A percentile compares a stretch with the other conserved stretches of the same genome.
These are phyloP conservation scores for Ascochyta clinopodiicola DNA, from an alignment of 2,329 filamentous ascomycete species.

Conservation along the genomic window DNA sequence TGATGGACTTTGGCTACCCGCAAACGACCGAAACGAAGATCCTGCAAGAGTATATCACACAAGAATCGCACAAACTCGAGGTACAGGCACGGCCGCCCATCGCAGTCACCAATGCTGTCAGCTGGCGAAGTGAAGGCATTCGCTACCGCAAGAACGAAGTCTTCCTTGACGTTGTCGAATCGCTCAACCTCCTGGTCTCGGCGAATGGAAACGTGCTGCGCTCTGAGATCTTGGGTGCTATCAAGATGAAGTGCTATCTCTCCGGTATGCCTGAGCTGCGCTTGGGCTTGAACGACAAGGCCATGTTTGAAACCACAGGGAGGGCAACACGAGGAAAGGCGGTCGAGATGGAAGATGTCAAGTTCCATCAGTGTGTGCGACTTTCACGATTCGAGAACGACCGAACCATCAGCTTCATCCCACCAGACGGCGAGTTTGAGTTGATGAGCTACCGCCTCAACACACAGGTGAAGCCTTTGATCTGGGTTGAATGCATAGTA, in stretches of 20 bases:
- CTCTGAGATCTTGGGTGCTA: conserved; percentile 92
- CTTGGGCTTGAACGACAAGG: conserved; percentile 95
- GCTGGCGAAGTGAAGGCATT: conserved; percentile 97
- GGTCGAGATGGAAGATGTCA: conserved; percentile 99
- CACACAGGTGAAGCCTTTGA: conserved; percentile 96
- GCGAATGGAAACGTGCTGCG: conserved; percentile 93
- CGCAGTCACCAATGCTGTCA: conserved; percentile 96
- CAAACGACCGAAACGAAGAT: conserved; percentile 99
- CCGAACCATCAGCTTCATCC: conserved; percentile 97
- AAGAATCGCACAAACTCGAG: conserved; percentile 98
- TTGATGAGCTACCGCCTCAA: conserved; percentile 99
- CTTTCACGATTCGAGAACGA: conserved; percentile 98
- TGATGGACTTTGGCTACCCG: conserved; percentile 99
- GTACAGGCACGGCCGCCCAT: conserved; percentile 95
- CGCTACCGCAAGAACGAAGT: conserved; percentile 99
- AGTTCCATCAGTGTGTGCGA: conserved; percentile 98
- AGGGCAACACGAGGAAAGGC: conserved; percentile 93
- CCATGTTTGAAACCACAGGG: conserved; percentile 98
- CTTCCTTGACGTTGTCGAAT: conserved; percentile 96
- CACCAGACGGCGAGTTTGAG: conserved; percentile 97
- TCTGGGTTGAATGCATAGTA: conserved; percentile 98
- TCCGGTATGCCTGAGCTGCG: conserved; percentile 97
- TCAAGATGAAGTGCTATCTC: conserved; percentile 99
- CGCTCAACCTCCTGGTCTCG: conserved; percentile 92
- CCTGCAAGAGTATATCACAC: conserved; percentile 96